These are phyloP conservation scores for Alternaria panax DNA, from an alignment of 2,329 filamentous ascomycete species.

Conservation along the genomic window DNA sequence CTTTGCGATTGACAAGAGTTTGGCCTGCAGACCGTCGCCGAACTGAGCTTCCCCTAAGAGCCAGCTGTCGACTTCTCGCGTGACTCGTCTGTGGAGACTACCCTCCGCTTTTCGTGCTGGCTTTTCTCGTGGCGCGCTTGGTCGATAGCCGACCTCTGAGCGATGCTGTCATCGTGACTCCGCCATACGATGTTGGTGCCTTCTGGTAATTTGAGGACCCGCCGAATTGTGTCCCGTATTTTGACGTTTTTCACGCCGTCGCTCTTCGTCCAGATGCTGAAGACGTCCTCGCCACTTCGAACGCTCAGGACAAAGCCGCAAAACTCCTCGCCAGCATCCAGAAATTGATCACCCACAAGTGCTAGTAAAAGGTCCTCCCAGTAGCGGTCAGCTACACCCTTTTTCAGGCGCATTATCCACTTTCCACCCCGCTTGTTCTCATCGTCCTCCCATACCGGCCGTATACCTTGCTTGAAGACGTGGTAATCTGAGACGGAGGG, in stretches of 20 bases:
- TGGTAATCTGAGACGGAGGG: conserved; percentile 97
- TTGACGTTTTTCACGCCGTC: conserved; percentile 94
- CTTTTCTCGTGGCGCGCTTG: conserved; percentile 88
- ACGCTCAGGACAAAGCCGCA: conserved; percentile 95
- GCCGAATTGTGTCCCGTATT: conserved; percentile 97
- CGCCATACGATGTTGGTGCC: conserved; percentile 96
- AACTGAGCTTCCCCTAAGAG: conserved; percentile 23
- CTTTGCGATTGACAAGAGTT: not conserved
- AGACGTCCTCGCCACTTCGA: conserved; percentile 92
- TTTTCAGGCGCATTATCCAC: conserved; percentile 96
- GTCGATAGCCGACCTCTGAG: conserved; percentile 87
- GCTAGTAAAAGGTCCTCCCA: conserved; percentile 95
- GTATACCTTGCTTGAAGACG: conserved; percentile 94
- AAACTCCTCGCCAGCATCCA: conserved; percentile 89
- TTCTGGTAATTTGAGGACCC: conserved; percentile 80
- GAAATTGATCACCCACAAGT: conserved; percentile 92
- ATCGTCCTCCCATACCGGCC: conserved; percentile 98
- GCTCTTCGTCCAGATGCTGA: conserved; percentile 97
- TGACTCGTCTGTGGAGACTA: conserved; percentile 46
- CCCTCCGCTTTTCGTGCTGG: conserved; percentile 55
- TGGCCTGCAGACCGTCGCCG: conserved; percentile 1
- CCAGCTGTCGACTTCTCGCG: conserved; percentile 41
- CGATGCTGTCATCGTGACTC: conserved; percentile 94
- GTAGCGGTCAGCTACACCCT: conserved; percentile 94
- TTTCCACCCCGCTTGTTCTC: conserved; percentile 96